Evolutionary conservation across 306 rosid species (phyloP), one percentile per base, ranked within the genome.

Genomic region (Dalbergia cultrata): DNA sequence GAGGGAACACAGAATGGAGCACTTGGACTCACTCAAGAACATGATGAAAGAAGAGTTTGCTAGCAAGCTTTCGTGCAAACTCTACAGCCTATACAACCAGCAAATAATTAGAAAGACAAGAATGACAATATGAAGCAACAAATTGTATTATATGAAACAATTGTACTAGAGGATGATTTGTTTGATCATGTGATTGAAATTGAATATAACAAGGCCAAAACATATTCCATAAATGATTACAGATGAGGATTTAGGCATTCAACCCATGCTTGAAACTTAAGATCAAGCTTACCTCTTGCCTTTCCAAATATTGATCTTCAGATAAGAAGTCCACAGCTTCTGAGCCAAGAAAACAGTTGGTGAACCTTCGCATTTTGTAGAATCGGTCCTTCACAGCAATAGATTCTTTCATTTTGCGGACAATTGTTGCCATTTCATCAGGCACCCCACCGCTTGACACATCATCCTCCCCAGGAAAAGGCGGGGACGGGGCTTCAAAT

Each of bases 221-320:
- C 60, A 7, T 37, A 11, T 41, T 8, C 16, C 56, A 58, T 44
- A 58, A 54, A 77, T 61, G 13, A 54, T 18, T 74, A 39, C 66
- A 62, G 70, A 61, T 9, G 63, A 39, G 58, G 64, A 84, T 22
- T 56, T 31, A 21, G 74, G 41, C 33, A 82, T 9, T 69, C 72
- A 56, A 66, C 21, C 9, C 54, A 19, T 53, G 76, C 21, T n/a
- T 35, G 41, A 75, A 72, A 63, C 45, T 73, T 16, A 70, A 41
- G 71, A 70, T 85, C 75, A 58, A 74, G 87, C 89, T 81, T 68
- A 93, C 97, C 95, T 92, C 97, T 82, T 66, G 90, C 83, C 92
- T 91, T 88, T 92, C 98, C 89, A 95, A 85, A 87, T 92, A 95
- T 74, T 95, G 98, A 88, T 95, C 97, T 80, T 92, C 97, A 45